Conservation (phyloP, 345 rosid genomes). For the Rhodamnia rubescens region DNA sequence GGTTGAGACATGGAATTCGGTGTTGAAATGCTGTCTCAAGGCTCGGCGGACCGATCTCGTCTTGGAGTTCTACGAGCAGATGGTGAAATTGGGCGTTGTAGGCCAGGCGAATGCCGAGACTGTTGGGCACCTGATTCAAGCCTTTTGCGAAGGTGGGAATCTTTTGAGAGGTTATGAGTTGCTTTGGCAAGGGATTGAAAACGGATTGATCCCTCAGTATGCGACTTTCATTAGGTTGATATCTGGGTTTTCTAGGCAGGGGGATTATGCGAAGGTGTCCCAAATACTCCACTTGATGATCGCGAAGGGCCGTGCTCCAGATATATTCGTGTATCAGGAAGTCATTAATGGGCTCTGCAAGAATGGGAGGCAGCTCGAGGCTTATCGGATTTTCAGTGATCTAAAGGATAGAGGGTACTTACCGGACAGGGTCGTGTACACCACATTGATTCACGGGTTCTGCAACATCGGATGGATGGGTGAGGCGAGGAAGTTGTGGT, state of each 20-base stretch:
- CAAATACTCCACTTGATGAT: constrained; percentile 44
- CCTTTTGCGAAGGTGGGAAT: constrained; percentile 29
- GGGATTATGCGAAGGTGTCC: constrained; percentile 21
- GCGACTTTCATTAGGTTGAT: constrained; percentile 26
- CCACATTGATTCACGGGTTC: constrained; percentile 34
- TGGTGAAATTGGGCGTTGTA: constrained; percentile 23
- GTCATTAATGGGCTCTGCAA: constrained; percentile 42
- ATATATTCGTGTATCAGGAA: constrained; percentile 31
- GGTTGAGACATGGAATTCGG: constrained; percentile 35
- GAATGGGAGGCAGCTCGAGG: constrained; percentile 18
- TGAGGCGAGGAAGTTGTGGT: constrained; percentile 35
- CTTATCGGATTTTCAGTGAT: constrained; percentile 26
- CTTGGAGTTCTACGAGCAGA: constrained; percentile 32
- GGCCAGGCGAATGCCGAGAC: constrained; percentile 22
- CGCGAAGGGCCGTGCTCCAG: constrained; percentile 19
- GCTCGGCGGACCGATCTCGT: constrained; percentile 29
- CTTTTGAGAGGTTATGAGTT: constrained; percentile 28
- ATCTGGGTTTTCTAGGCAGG: constrained; percentile 13
- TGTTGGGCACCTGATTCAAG: constrained; percentile 27
- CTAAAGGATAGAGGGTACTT: constrained; percentile 44
- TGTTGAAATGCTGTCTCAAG: constrained; percentile 30
- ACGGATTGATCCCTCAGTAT: constrained; percentile 24
- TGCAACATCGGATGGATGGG: constrained; percentile 16
- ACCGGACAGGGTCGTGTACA: constrained; percentile 27
- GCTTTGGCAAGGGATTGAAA: constrained; percentile 29